Percentiles rank a stretch among this genome's conserved stretches.
Evolutionary conservation across 192 early-diverging fungal species (phyloP).

Genomic region (Coemansia sp.): DNA sequence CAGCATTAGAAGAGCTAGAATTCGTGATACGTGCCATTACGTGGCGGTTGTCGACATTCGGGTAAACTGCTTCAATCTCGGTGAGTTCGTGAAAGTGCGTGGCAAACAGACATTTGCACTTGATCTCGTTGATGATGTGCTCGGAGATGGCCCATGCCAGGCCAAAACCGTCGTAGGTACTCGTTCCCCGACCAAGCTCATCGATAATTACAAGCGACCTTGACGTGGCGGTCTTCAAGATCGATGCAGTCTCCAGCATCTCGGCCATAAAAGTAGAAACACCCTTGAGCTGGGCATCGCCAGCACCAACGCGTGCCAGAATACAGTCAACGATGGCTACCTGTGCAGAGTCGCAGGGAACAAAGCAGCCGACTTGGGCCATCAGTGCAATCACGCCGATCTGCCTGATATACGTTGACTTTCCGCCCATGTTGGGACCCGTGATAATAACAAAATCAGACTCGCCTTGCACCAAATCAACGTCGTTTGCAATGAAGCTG

Average conservation of each 20-base stretch:
- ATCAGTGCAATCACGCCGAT: slow-evolving; percentile 91
- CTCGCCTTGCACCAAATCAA: slow-evolving; percentile 67
- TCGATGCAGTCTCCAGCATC: slow-evolving; percentile 91
- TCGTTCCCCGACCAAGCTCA: slow-evolving; percentile 95
- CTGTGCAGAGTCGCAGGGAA: slow-evolving; percentile 78
- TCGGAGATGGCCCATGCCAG: slow-evolving; percentile 97
- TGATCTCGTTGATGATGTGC: slow-evolving; percentile 58
- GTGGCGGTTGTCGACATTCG: slow-evolving; percentile 83
- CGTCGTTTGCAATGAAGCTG: slow-evolving; percentile 94
- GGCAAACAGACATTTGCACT: slow-evolving; percentile 87
- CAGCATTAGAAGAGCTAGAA: slow-evolving; percentile 21
- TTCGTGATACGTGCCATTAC: slow-evolving; percentile 71
- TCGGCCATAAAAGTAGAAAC: slow-evolving; percentile 97
- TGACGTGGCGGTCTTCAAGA: slow-evolving; percentile 79
- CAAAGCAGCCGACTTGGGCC: slow-evolving; percentile 94
- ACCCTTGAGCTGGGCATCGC: slow-evolving; percentile 89
- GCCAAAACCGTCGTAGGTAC: slow-evolving; percentile 97
- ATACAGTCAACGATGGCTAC: slow-evolving; percentile 85
- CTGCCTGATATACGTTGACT: slow-evolving; percentile 96
- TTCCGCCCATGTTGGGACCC: slow-evolving; percentile 99
- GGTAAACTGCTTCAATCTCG: slow-evolving; percentile 66
- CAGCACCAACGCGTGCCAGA: slow-evolving; percentile 89
- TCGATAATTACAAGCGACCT: slow-evolving; percentile 93
- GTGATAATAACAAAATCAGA: slow-evolving; percentile 89
- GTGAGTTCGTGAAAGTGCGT: slow-evolving; percentile 99